These are phyloP conservation scores for Ochromonas danica DNA, from an alignment of 108 stramenopile genomes.

Conservation along the genomic window DNA sequence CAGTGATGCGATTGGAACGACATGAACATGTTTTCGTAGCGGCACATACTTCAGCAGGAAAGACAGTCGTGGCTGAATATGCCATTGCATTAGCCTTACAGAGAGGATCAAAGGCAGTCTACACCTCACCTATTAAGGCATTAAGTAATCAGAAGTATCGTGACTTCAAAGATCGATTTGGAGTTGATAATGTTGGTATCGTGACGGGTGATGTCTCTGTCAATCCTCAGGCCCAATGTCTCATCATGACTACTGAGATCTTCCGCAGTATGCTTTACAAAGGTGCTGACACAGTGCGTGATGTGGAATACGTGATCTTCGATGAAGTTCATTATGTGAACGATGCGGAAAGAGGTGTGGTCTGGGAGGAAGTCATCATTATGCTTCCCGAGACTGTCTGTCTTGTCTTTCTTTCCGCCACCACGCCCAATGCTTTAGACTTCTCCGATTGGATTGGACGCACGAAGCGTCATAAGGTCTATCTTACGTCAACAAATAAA, in stretches of 20 bases:
- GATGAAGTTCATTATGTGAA: conserved; percentile 83
- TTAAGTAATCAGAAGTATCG: conserved; percentile 90
- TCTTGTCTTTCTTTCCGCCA: conserved; percentile 90
- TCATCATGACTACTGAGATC: conserved; percentile 70
- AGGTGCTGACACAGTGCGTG: conserved; percentile 76
- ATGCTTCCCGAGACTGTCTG: conserved; percentile 87
- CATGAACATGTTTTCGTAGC: conserved; percentile 83
- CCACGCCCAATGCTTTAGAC: conserved; percentile 91
- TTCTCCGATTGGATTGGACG: conserved; percentile 94
- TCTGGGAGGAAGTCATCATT: conserved; percentile 90
- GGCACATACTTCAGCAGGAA: conserved; percentile 88
- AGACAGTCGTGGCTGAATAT: conserved; percentile 88
- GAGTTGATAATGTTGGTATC: conserved; percentile 71
- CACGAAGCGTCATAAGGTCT: conserved; percentile 72
- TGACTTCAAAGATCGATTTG: conserved; percentile 76
- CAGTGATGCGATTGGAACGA: conserved; percentile 71
- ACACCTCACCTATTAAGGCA: conserved; percentile 91
- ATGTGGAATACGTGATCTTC: conserved; percentile 76
- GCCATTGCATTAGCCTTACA: conserved; percentile 66
- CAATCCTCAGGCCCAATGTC: conserved; percentile 59
- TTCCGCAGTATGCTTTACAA: conserved; percentile 82
- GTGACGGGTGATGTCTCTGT: conserved; percentile 75
- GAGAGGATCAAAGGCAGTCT: conserved; percentile 53
- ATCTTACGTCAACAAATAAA: conserved; percentile 81
- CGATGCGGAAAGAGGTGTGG: conserved; percentile 84